Evolutionary conservation across 2,329 filamentous ascomycete genomes (phyloP).

Genomic region (Calonectria pauciramosa): DNA sequence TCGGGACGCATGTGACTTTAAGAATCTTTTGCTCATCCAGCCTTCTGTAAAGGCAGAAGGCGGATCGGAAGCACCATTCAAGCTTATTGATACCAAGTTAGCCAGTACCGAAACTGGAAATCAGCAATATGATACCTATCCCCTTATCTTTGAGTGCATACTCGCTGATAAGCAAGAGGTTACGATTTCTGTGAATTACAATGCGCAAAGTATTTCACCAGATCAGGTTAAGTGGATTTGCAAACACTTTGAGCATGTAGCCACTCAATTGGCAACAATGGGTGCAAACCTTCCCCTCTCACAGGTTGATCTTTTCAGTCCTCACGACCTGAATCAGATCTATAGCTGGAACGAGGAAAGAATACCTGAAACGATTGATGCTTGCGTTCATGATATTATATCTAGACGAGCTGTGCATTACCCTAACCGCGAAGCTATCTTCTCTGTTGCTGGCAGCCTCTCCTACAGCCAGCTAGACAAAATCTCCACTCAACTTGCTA

Average conservation of each 20-base stretch:
- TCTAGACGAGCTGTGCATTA: neutral
- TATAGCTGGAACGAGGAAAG: neutral
- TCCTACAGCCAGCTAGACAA: constrained; percentile 21
- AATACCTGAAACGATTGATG: constrained; percentile 6
- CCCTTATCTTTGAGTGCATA: constrained; percentile 9
- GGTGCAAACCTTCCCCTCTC: neutral
- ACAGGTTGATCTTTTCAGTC: constrained; percentile 9
- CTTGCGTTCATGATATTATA: constrained; percentile 14
- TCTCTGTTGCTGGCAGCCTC: constrained; percentile 35
- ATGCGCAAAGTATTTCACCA: neutral
- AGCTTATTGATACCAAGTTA: neutral
- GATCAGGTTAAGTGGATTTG: neutral
- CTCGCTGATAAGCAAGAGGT: neutral
- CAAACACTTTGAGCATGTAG: neutral
- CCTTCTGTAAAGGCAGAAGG: constrained; percentile 2
- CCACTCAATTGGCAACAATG: neutral
- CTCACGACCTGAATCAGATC: neutral
- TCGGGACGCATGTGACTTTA: constrained; percentile 12
- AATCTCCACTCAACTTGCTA: constrained; percentile 17
- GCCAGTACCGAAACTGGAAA: constrained; percentile 27
- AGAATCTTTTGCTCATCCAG: constrained; percentile 11
- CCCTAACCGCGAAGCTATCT: neutral
- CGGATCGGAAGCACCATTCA: constrained; percentile 13
- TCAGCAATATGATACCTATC: constrained; percentile 11
- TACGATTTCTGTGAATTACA: neutral